phyloP scores from a whole-genome alignment of 1,139 yeast species.

The Kazachstania sp. region DNA sequence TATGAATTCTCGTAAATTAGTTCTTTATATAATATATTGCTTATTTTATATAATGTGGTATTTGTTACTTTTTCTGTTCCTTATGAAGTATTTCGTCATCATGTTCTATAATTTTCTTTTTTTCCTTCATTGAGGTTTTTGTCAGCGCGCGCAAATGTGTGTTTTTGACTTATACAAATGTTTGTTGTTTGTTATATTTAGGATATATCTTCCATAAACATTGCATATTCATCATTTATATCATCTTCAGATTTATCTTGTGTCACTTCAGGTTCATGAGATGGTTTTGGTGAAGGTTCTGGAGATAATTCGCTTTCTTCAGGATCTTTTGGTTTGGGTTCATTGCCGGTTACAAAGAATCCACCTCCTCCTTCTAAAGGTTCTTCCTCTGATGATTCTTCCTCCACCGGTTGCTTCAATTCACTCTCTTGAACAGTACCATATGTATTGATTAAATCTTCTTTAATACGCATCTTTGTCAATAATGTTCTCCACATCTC shows the following conservation, averaged over 20 bases:
- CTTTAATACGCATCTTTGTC: constrained; percentile 60
- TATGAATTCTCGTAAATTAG: too few relatives aligned
- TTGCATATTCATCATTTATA: constrained; percentile 22
- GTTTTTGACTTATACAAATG: not conserved
- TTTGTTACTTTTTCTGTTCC: not conserved
- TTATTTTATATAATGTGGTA: not conserved
- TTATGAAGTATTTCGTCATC: too few relatives aligned
- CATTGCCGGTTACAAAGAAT: constrained; percentile 10
- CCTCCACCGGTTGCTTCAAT: constrained; percentile 9
- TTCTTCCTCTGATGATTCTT: constrained; percentile 5
- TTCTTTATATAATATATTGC: too few relatives aligned
- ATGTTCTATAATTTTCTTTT: too few relatives aligned
- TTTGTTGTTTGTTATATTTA: not conserved
- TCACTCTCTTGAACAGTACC: constrained; percentile 40
- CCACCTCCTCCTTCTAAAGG: constrained; percentile 18
- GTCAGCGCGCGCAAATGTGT: not conserved
- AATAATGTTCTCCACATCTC: constrained; percentile 67
- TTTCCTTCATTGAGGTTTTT: too few relatives aligned
- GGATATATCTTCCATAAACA: constrained; percentile 18
- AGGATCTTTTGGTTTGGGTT: not conserved
- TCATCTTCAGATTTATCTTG: constrained; percentile 8
- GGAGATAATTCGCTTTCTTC: not conserved
- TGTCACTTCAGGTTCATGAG: not conserved
- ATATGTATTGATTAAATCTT: constrained; percentile 57
- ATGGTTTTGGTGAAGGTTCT: not conserved